These are phyloP conservation scores for Neofusicoccum kwambonambiense DNA, from an alignment of 2,329 filamentous ascomycete species.

Conservation along the genomic window DNA sequence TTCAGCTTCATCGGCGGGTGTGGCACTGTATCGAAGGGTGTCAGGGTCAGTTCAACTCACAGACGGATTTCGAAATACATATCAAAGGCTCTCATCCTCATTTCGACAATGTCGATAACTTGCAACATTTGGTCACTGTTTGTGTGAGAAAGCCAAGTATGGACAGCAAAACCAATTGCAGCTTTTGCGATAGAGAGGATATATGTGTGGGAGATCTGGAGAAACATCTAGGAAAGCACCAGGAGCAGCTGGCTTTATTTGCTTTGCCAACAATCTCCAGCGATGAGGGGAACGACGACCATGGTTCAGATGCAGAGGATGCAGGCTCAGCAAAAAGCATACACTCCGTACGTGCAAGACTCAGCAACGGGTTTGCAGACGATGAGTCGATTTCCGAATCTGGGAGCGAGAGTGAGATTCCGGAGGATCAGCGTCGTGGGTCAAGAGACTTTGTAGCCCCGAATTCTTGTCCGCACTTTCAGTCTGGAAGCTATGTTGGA, in stretches of 20 bases:
- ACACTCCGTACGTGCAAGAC: no score
- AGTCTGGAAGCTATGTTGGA: no score
- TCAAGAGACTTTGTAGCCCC: no score
- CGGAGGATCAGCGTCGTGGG: no score
- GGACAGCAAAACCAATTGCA: not conserved
- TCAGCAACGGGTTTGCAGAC: no score
- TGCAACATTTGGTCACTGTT: not conserved
- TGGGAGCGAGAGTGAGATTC: no score
- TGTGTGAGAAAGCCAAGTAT: not conserved
- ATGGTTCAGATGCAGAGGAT: not conserved
- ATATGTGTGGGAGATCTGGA: not conserved
- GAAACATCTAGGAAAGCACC: not conserved
- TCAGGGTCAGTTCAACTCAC: not conserved
- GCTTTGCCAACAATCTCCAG: not conserved
- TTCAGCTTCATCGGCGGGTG: not conserved
- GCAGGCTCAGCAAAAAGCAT: not conserved
- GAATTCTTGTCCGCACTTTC: no score
- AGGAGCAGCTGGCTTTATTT: constrained; percentile 2
- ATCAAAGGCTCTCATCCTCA: not conserved
- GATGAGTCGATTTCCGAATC: no score
- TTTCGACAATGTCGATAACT: not conserved
- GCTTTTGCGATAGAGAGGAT: not conserved
- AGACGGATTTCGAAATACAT: not conserved
- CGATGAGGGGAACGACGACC: not conserved
- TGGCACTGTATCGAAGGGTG: not conserved